Evolutionary conservation across 805 yeast genomes (phyloP).

Genomic region (Kluyveromyces lactis): DNA sequence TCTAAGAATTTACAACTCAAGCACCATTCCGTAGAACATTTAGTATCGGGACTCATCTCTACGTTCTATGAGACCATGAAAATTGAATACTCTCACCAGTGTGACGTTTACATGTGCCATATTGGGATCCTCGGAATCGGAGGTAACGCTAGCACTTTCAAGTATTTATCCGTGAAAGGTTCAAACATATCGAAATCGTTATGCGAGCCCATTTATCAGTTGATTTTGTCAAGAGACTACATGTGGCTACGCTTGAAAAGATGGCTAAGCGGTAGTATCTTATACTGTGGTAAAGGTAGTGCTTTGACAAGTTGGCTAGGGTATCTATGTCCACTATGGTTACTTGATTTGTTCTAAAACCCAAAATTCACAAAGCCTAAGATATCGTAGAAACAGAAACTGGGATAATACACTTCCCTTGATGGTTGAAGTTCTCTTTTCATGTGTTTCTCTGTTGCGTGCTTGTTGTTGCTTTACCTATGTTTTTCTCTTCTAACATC

Average conservation of each 20-base stretch:
- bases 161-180: slow-evolving; percentile 20
- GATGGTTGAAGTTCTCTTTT: no score
- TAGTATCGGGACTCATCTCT: slow-evolving; percentile 21
- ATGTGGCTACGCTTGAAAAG: slow-evolving; percentile 7
- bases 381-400: no score
- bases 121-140: slow-evolving; percentile 24
- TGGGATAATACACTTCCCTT: no score
- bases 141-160: slow-evolving; percentile 27
- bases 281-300: slow-evolving; percentile 10
- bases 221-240: slow-evolving; percentile 14
- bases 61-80: slow-evolving; percentile 15
- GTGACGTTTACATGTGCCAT: slow-evolving; percentile 17
- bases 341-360: slow-evolving; percentile 1
- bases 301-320: slow-evolving; percentile 7
- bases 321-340: slow-evolving; percentile 5
- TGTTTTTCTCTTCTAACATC: no score
- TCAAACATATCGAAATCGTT: slow-evolving; percentile 17
- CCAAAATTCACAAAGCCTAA: no score
- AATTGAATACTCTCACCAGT: slow-evolving; percentile 7
- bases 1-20: slow-evolving; percentile 17
- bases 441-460: no score
- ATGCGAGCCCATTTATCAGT: slow-evolving; percentile 20
- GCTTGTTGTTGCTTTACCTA: no score
- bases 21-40: slow-evolving; percentile 23
- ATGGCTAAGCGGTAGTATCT: slow-evolving; percentile 4